Evolutionary conservation across 1,284 basidiomycete genomes (phyloP).

Genomic region (Puccinia novopanici): DNA sequence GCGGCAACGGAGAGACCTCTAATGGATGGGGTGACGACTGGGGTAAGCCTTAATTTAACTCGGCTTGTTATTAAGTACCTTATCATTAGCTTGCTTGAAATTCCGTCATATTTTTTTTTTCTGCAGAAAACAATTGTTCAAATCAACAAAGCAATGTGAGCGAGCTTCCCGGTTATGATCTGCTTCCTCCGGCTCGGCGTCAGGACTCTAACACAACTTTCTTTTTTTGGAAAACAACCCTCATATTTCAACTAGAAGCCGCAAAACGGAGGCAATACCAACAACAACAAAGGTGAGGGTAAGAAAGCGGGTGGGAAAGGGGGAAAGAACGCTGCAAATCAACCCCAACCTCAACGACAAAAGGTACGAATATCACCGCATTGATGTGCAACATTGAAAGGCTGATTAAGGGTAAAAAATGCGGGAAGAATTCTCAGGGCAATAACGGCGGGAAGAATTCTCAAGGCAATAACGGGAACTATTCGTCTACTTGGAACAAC

Average conservation of each 20-base stretch:
- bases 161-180: background rate
- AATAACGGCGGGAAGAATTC: background rate
- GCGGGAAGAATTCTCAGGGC: too few species aligned
- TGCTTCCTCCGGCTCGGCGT: background rate
- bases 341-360: constrained; percentile 1
- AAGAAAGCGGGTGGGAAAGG: constrained; percentile 8
- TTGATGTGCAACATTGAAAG: background rate
- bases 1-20: background rate
- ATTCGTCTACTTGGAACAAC: background rate
- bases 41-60: background rate
- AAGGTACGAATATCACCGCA: background rate
- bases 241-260: background rate
- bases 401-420: too few species aligned
- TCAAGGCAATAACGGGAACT: constrained; percentile 1
- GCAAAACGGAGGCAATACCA: background rate
- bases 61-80: background rate
- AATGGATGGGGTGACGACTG: background rate
- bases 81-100: background rate
- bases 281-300: background rate
- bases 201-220: background rate
- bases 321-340: background rate
- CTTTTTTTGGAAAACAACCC: too few species aligned
- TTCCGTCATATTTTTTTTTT: background rate
- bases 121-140: background rate
- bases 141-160: constrained; percentile 8